These are phyloP conservation scores for Drechslerella dactyloides DNA, from an alignment of 2,329 filamentous ascomycete genomes.

Conservation along the genomic window DNA sequence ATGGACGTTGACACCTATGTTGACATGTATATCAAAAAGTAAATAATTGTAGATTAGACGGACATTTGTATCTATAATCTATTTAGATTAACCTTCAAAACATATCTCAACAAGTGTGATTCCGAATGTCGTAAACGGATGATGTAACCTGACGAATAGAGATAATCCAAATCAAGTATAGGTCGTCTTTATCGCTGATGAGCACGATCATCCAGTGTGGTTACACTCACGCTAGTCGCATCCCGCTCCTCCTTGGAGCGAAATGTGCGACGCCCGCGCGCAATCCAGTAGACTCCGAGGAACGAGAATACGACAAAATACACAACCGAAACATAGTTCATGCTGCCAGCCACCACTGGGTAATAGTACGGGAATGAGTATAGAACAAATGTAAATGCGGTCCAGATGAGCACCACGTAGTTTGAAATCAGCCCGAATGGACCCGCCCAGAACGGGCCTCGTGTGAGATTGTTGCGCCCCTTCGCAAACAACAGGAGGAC, in stretches of 20 bases:
- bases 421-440: constrained; percentile 57
- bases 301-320: constrained; percentile 54
- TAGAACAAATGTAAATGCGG: constrained; percentile 60
- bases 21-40: constrained; percentile 72
- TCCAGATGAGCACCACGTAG: constrained; percentile 58
- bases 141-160: neutral
- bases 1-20: constrained; percentile 92
- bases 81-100: neutral
- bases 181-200: neutral
- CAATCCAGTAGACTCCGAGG: constrained; percentile 54
- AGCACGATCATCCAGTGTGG: neutral
- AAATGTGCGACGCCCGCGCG: constrained; percentile 54
- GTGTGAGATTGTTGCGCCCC: constrained; percentile 58
- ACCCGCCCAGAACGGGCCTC: constrained; percentile 59
- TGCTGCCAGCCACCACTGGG: constrained; percentile 57
- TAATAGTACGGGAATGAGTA: constrained; percentile 61
- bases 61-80: neutral
- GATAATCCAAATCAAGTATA: neutral
- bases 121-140: neutral
- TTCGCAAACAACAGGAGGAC: constrained; percentile 59
- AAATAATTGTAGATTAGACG: constrained; percentile 9
- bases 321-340: constrained; percentile 57
- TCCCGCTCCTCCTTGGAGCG: constrained; percentile 53
- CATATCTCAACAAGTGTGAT: too few species aligned
- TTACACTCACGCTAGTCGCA: constrained; percentile 6